These are phyloP conservation scores for Blastobotrys americana DNA, from an alignment of 805 yeast species.

Conservation along the genomic window DNA sequence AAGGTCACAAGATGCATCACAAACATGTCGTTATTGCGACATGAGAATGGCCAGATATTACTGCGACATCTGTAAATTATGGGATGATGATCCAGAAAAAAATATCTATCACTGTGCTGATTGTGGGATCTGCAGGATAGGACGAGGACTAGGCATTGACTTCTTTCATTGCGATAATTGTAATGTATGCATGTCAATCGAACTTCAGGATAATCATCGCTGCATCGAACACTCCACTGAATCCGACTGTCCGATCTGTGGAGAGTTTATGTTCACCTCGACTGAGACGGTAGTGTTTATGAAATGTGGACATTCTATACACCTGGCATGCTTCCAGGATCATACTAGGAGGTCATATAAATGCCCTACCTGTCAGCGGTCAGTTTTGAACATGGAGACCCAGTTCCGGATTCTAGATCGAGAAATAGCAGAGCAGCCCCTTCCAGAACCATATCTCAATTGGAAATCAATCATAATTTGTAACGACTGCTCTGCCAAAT, in stretches of 20 bases:
- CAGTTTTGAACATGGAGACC: conserved; percentile 80
- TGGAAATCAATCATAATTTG: conserved; percentile 68
- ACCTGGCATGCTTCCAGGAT: conserved; percentile 74
- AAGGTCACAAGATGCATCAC: conserved; percentile 65
- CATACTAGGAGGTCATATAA: conserved; percentile 77
- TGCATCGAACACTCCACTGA: conserved; percentile 85
- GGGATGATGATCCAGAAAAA: conserved; percentile 73
- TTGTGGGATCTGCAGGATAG: conserved; percentile 89
- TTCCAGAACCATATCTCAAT: conserved; percentile 70
- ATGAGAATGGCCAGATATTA: conserved; percentile 64
- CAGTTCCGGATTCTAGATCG: conserved; percentile 80
- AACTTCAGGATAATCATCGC: conserved; percentile 64
- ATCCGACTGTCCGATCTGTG: conserved; percentile 89
- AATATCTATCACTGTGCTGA: conserved; percentile 87
- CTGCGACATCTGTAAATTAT: conserved; percentile 70
- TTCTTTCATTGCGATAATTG: conserved; percentile 88
- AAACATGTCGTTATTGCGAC: conserved; percentile 63
- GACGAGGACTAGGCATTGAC: conserved; percentile 80
- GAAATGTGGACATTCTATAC: conserved; percentile 93
- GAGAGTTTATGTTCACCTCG: conserved; percentile 81
- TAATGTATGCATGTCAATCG: conserved; percentile 80
- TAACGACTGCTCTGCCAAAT: conserved; percentile 82
- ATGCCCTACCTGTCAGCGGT: conserved; percentile 84
- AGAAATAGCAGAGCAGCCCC: conserved; percentile 66
- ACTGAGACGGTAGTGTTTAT: conserved; percentile 79